A percentile compares a stretch with the other conserved stretches of the same genome.
These are phyloP conservation scores for Entelexis sorbosivorans DNA, from an alignment of 1,139 yeast genomes.

Conservation along the genomic window DNA sequence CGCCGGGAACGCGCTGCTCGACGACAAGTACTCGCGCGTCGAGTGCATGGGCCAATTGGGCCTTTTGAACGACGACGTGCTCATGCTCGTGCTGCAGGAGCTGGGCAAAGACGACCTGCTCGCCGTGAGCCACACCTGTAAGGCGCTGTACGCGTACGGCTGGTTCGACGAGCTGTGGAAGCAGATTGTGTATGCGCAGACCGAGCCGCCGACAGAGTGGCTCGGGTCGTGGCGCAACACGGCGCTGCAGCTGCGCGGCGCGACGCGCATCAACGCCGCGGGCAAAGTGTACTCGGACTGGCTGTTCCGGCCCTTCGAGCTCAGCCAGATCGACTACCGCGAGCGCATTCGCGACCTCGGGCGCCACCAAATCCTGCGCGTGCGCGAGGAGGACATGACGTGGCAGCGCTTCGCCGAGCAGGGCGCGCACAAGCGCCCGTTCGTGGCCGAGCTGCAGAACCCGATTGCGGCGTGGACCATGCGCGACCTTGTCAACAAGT, in stretches of 20 bases:
- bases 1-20: constrained; percentile 45
- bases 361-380: constrained; percentile 20
- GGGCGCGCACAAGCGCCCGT: constrained; percentile 47
- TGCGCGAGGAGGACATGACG: constrained; percentile 31
- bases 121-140: constrained; percentile 47
- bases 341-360: constrained; percentile 18
- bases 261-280: constrained; percentile 33
- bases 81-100: constrained; percentile 30
- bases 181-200: constrained; percentile 34
- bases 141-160: constrained; percentile 57
- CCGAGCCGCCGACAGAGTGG: constrained; percentile 38
- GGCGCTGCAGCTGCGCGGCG: constrained; percentile 35
- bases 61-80: constrained; percentile 43
- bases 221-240: constrained; percentile 69
- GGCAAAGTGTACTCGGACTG: constrained; percentile 46
- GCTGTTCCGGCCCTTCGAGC: constrained; percentile 67
- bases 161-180: constrained; percentile 77
- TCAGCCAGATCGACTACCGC: constrained; percentile 55
- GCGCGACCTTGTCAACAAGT: constrained; percentile 39
- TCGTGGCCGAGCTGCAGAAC: constrained; percentile 41
- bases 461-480: constrained; percentile 51
- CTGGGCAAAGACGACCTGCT: constrained; percentile 40
- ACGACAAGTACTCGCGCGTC: constrained; percentile 26
- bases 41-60: constrained; percentile 46
- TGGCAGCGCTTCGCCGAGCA: constrained; percentile 37